Base-by-base conservation (phyloP, 2,329 filamentous ascomycete species). In the Plenodomus biglobosus region DNA sequence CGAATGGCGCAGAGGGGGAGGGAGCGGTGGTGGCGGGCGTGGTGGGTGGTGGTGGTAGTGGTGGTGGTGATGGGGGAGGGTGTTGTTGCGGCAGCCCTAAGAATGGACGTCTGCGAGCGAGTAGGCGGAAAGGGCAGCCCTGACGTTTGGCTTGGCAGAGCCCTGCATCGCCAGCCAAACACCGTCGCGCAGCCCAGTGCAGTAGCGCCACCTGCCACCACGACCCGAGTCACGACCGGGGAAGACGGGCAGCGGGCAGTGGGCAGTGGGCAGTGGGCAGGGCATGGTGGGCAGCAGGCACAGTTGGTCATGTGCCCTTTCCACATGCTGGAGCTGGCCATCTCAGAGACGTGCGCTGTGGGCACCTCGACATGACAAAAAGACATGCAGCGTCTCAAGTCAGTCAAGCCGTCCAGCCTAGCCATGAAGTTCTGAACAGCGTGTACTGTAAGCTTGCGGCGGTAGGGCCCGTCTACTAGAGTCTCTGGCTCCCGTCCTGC, bases 71-170 rank as follows among this genome's bases (percentile, higher is more conserved):
- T 13, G 44, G 37, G 35, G 36, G 37, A 27, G 42, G 44, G 27
- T 48, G 50, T 50, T 51, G 50, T 48, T 40, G 44, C 35, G 30
- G 40, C 30, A 42, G 44, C 30, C 38, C 38, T 30, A 48, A 50
- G 44, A 53, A 51, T 50, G 52, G 40, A 52, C 37, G 54, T 47
- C 43, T 48, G 35, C 27, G 38, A 52, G 27, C 27, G 27, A 32
- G 27, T 15, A 10, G 27, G 27, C 27, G 6, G 27, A 32, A 15
- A 40, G 45, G 40, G 39, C 37, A 42, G 51, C 44, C 50, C 42
- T 52, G 49, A 42, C 43, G 38, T 40, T 42, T 38, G 34, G 6
- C 44, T 50, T 42, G 50, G 46, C 46, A 8, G 7, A 13, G 34
- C 34, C 22, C 15, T 36, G 13, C 34, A 6, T 15, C n/a, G 34